Evolutionary conservation across 768 basidiomycete species (phyloP), one percentile per base, ranked within the genome.

Genomic region (Boletellus sp.): DNA sequence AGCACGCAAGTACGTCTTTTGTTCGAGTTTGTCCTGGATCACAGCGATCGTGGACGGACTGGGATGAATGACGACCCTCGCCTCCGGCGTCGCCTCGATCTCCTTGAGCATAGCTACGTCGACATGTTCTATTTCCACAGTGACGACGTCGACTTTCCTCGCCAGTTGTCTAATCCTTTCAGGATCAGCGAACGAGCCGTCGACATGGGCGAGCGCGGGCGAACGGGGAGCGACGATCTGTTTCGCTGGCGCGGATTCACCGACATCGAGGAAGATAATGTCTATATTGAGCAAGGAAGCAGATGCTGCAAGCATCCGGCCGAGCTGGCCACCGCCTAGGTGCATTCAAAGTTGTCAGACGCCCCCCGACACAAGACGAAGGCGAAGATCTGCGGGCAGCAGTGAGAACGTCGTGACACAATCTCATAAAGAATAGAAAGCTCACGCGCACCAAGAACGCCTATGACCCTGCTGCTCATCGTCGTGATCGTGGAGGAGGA

Each of bases 61-160:
- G 0, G 95, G 96, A 65, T 91, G 89, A 23, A 87, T 77, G 32
- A 48, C 49, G 16, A 70, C 70, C 19, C 42, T 53, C 19, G 40
- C 44, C 63, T 65, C 58, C 3, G 28, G 12, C 66, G 68, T 12
- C 50, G 64, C 46, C 66, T 60, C 45, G 57, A 63, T 32, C 57
- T 67, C 77, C 43, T 85, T 79, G 10, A 99, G 74, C 0, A 89
- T 81, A 19, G 72, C 72, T 11, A 78, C 90, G 54, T 95, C 81
- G 53, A 99, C 92, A 61, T 99, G 96, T 70, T 99, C 95, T 31
- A 97, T 98, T 74, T 99, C 95, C 45, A 95, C 84, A 0, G 95
- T 98, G 42, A 98, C 73, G 31, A 98, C 73, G 60, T 97, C 88
- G 26, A 88, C 94, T 63, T 83, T 83, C 12, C 66, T 53, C 0